Percentiles rank a stretch among this genome's conserved stretches.
These are phyloP conservation scores for Amphirosellinia nigrospora DNA, from an alignment of 495 filamentous ascomycete genomes.

Conservation along the genomic window DNA sequence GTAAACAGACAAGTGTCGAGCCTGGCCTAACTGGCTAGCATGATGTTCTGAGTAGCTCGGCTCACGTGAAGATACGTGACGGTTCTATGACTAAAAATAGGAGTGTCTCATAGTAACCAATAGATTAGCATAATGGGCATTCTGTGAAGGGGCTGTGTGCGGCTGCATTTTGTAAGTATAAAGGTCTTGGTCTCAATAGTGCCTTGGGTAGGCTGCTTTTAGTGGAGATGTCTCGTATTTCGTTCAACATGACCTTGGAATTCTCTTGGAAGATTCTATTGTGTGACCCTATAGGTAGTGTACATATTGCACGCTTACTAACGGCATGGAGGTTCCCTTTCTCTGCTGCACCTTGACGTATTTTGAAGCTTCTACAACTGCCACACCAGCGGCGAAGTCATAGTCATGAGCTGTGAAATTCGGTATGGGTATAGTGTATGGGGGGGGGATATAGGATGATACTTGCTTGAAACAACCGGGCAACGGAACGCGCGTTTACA, in stretches of 20 bases:
- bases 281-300: too few relatives aligned
- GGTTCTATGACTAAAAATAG: constrained; percentile 6
- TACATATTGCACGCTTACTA: too few relatives aligned
- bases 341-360: too few relatives aligned
- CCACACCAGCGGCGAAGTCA: background rate
- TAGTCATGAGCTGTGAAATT: background rate
- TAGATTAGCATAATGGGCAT: background rate
- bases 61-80: background rate
- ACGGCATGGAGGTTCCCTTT: background rate
- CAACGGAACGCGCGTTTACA: constrained; percentile 23
- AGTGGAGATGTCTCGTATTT: constrained; percentile 6
- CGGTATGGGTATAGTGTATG: too few relatives aligned
- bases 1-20: background rate
- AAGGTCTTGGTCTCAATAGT: too few relatives aligned
- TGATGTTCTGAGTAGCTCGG: background rate
- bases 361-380: too few relatives aligned
- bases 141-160: background rate
- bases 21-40: background rate
- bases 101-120: background rate
- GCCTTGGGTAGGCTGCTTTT: background rate
- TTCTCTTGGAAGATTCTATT: background rate
- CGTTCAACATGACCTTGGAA: background rate
- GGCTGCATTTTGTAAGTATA: too few relatives aligned
- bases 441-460: constrained; percentile 5
- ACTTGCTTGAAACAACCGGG: constrained; percentile 9